Evolutionary conservation across 192 early-diverging fungal genomes (phyloP), one percentile per base, ranked within the genome.

Genomic region (Lobulomyces angularis): DNA sequence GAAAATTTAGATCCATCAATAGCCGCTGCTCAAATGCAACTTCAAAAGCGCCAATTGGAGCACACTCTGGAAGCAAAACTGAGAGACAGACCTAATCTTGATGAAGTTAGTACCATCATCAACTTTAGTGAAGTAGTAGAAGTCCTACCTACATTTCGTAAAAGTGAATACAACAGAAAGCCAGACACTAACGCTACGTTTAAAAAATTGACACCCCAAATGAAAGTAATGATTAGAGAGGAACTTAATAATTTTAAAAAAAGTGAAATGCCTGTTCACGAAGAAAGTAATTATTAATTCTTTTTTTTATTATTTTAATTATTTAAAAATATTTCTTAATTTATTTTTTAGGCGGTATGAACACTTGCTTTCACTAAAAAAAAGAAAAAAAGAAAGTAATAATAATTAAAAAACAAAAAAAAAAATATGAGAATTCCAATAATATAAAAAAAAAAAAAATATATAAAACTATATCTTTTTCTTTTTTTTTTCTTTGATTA

Each of bases 201-300:
- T 45, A 69, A 68, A 37, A 77, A 82, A 37, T 56, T 97, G 1
- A 94, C 91, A 3, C 79, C 88, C 11, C 62, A 77, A 23, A 65
- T 92, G 39, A 88, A 89, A 27, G 78, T 84, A 45, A 60, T 63
- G 46, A 95, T 97, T 57, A 82, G 91, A 35, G 75, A 87, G 53
- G 93, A 97, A 55, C 59, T 97, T 39, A 97, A 97, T 62, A 75
- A 84, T 39, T 97, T 80, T 67, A 97, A 97, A 64, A 66, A 82
- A 36, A 64, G 67, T 26, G 90, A 95, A 51, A 92, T 97, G 90
- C 55, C 64, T 14, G 82, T 95, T 9, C 90, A 91, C 50, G 69
- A 77, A 38, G 79, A 87, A 14, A 45, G 48, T 54, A 41, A 34
- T n/a, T n/a, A n/a, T n/a, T n/a, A n/a, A n/a, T n/a, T n/a, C n/a